A percentile compares a stretch with the other conserved stretches of the same genome.
These are phyloP conservation scores for Tolypocladium sp. DNA, from an alignment of 2,329 filamentous ascomycete species.

Conservation along the genomic window DNA sequence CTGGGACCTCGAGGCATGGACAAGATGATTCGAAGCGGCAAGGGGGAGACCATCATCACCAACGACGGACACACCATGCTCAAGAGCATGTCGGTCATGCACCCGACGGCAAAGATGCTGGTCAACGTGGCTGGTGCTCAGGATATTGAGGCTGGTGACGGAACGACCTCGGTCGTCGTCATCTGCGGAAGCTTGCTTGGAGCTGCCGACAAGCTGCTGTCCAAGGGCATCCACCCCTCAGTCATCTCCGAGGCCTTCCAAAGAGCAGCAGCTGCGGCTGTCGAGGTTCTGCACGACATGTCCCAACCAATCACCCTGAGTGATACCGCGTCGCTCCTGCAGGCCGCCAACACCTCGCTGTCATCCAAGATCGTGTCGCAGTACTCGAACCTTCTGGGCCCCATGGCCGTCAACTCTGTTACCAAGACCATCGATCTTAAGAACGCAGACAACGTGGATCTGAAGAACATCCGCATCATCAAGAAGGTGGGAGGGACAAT, in stretches of 20 bases:
- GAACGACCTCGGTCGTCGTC: conserved; percentile 95
- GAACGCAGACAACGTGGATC: conserved; percentile 91
- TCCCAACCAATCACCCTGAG: conserved; percentile 83
- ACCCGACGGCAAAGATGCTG: conserved; percentile 98
- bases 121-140: conserved; percentile 95
- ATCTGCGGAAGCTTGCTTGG: conserved; percentile 92
- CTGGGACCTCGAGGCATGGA: conserved; percentile 96
- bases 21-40: conserved; percentile 97
- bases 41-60: conserved; percentile 96
- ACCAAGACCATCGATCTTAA: conserved; percentile 92
- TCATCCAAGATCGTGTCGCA: conserved; percentile 98
- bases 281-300: conserved; percentile 88
- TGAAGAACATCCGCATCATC: conserved; percentile 92
- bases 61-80: conserved; percentile 99
- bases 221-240: conserved; percentile 93
- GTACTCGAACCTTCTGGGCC: conserved; percentile 88
- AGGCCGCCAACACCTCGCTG: conserved; percentile 92
- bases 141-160: conserved; percentile 96
- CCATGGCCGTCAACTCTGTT: conserved; percentile 96
- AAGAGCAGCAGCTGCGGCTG: conserved; percentile 80
- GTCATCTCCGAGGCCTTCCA: conserved; percentile 98
- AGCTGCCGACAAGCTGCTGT: conserved; percentile 82
- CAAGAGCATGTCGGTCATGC: conserved; percentile 98
- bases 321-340: conserved; percentile 83
- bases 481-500: conserved; percentile 98